Evolutionary conservation across 2,329 filamentous ascomycete species (phyloP).

Genomic region (Alternaria tenuissima): DNA sequence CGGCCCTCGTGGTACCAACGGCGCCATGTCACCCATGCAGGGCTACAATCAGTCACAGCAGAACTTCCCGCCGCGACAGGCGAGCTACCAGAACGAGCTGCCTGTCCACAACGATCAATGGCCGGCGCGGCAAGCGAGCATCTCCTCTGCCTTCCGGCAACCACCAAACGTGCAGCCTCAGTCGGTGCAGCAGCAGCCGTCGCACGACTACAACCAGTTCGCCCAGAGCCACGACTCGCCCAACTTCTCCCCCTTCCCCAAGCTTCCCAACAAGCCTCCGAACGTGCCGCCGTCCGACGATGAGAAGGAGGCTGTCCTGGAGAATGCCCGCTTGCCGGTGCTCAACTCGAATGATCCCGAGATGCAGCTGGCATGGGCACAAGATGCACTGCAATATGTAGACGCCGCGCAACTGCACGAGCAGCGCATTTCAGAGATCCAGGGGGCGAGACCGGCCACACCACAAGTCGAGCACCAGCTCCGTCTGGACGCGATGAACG

Average conservation of each 20-base stretch:
- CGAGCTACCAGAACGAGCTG: constrained; percentile 42
- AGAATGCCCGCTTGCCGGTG: constrained; percentile 82
- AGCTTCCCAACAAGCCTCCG: constrained; percentile 77
- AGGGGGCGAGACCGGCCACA: constrained; percentile 73
- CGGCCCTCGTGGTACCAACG: constrained; percentile 49
- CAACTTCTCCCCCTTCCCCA: constrained; percentile 91
- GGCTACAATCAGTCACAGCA: constrained; percentile 38
- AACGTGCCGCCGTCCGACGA: constrained; percentile 95
- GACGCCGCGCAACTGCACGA: constrained; percentile 83
- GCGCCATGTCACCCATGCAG: constrained; percentile 42
- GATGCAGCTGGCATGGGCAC: constrained; percentile 96
- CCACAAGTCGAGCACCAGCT: constrained; percentile 90
- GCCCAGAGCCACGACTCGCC: constrained; percentile 64
- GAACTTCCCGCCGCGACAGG: constrained; percentile 42
- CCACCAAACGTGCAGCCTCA: constrained; percentile 47
- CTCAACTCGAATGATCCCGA: constrained; percentile 93
- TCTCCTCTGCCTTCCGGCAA: constrained; percentile 49
- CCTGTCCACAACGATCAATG: constrained; percentile 34
- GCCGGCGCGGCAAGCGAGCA: constrained; percentile 46
- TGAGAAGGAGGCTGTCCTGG: constrained; percentile 88
- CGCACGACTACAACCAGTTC: constrained; percentile 52
- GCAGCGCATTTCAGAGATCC: constrained; percentile 68
- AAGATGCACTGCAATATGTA: constrained; percentile 88
- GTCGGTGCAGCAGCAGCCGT: constrained; percentile 35
- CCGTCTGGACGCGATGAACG: constrained; percentile 86